Percentiles rank a stretch among this genome's conserved stretches.
Conservation (phyloP, 2,329 filamentous ascomycete genomes). For the Xylariaceae sp. region DNA sequence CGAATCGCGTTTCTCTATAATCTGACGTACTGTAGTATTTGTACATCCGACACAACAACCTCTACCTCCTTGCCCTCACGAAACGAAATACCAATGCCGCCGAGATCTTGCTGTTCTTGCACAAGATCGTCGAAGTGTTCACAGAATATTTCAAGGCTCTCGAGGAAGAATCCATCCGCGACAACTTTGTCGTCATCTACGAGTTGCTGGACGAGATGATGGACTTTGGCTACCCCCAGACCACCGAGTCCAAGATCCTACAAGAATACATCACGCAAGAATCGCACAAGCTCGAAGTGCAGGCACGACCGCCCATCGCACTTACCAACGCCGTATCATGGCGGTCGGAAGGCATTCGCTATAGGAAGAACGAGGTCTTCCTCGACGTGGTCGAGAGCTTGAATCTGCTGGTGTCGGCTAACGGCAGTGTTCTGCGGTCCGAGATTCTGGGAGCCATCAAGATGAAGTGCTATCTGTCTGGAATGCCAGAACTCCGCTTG, state of each 20-base stretch:
- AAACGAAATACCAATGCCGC: conserved; percentile 99
- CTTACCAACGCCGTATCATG: conserved; percentile 98
- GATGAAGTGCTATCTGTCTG: conserved; percentile 99
- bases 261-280: conserved; percentile 99
- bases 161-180: conserved; percentile 96
- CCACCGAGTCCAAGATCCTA: conserved; percentile 95
- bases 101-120: conserved; percentile 95
- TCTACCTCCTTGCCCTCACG: conserved; percentile 94
- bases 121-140: conserved; percentile 97
- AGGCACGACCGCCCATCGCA: conserved; percentile 91
- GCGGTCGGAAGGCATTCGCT: conserved; percentile 95
- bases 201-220: conserved; percentile 99
- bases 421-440: conserved; percentile 89
- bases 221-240: conserved; percentile 99
- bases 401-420: conserved; percentile 89
- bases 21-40: conserved; percentile 63
- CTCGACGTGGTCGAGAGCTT: conserved; percentile 94
- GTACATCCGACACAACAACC: conserved; percentile 98
- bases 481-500: conserved; percentile 92
- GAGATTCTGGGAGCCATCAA: conserved; percentile 97
- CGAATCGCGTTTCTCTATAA: not conserved
- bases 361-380: conserved; percentile 99
- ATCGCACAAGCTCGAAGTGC: conserved; percentile 95
- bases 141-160: conserved; percentile 99
- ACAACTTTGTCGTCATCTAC: conserved; percentile 99